Evolutionary conservation across 208 protist genomes (phyloP), one percentile per base, ranked within the genome.

Genomic region (Balamuthia mandrillaris): DNA sequence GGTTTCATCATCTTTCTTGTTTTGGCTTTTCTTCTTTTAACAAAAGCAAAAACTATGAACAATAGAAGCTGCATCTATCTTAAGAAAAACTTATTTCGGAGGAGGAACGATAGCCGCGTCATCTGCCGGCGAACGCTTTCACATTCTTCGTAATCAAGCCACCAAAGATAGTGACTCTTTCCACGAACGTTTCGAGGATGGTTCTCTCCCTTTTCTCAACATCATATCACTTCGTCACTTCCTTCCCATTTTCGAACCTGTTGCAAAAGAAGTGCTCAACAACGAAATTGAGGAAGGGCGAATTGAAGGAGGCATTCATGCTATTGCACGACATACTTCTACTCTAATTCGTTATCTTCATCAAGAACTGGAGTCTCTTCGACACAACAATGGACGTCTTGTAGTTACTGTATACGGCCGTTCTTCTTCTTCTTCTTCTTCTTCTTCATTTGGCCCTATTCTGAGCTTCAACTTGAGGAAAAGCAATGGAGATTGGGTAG

Each of bases 21-120:
- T n/a, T n/a, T n/a, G n/a, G n/a, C n/a, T n/a, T n/a, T n/a, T n/a
- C n/a, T n/a, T n/a, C n/a, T n/a, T n/a, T n/a, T n/a, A n/a, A n/a
- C n/a, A n/a, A n/a, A n/a, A 39, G 31, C 66, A 77, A 0, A 18
- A 39, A 31, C 12, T 54, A 14, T 35, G 2, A 49, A 3, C 33
- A 65, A 14, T 56, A 77, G 83, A 87, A 16, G 45, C 29, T 10
- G 72, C 74, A 9, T 16, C 47, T 2, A 39, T 90, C n/a, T 56
- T 92, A 14, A 24, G 72, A 1, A 95, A 95, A 35, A 44, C 27
- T 3, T 95, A 93, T 65, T 95, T 91, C 63, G 74, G 90, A 39
- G 94, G 94, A 31, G 94, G 94, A 14, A 93, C 88, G 12, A 87
- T 95, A 3, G 84, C 58, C 51, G 85, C 89, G 0, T 78, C 77